Percentiles rank a stretch among this genome's conserved stretches.
These are phyloP conservation scores for Pseudonitzschia pungens DNA, from an alignment of 108 stramenopile species.

Conservation along the genomic window DNA sequence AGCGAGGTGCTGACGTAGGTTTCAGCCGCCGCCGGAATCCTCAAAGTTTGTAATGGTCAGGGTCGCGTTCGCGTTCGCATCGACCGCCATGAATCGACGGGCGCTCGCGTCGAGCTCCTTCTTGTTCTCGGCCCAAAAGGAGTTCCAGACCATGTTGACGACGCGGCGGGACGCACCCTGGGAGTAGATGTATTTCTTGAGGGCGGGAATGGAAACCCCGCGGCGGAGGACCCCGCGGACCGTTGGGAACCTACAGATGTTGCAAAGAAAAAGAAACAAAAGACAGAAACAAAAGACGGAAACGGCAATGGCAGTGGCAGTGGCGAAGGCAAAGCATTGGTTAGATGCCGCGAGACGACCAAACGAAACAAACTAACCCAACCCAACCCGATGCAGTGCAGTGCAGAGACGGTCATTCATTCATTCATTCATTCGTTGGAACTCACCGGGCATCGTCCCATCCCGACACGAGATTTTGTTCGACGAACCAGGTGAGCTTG, in stretches of 20 bases:
- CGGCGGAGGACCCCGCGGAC: constrained; percentile 93
- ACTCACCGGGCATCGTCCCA: constrained; percentile 92
- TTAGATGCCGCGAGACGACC: neutral
- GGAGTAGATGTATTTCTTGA: constrained; percentile 86
- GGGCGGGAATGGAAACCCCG: constrained; percentile 87
- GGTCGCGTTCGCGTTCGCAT: constrained; percentile 54
- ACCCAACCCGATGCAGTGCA: too few relatives aligned
- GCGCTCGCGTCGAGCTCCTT: constrained; percentile 90
- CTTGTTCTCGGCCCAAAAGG: constrained; percentile 98
- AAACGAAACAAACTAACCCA: too few relatives aligned
- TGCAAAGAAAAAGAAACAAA: neutral
- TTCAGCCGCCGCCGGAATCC: constrained; percentile 31
- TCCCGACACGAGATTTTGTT: constrained; percentile 89
- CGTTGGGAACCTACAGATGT: constrained; percentile 88
- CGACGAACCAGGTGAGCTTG: constrained; percentile 99
- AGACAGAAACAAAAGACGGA: neutral
- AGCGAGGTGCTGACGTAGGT: constrained; percentile 62
- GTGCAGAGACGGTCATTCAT: too few relatives aligned
- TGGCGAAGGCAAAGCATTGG: neutral
- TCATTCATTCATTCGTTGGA: neutral
- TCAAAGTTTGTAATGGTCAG: constrained; percentile 78
- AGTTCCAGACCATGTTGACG: constrained; percentile 98
- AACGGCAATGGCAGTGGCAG: too few relatives aligned
- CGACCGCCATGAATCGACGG: constrained; percentile 96
- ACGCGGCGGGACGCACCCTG: constrained; percentile 91